phyloP scores from a whole-genome alignment of 345 rosid species.

The Adansonia digitata region DNA sequence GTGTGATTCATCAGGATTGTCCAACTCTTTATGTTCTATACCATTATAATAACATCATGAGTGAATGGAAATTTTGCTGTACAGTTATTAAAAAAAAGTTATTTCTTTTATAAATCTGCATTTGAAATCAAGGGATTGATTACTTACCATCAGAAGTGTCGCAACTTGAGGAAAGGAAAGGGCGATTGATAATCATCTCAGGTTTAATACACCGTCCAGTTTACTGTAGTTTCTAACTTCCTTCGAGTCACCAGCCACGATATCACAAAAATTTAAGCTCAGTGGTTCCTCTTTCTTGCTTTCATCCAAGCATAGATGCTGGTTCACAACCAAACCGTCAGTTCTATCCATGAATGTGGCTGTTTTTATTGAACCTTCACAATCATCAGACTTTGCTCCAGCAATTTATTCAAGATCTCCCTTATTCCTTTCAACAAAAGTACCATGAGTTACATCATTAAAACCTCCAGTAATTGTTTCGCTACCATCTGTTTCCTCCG shows the following conservation, averaged over 20 bases:
- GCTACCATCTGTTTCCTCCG: neutral
- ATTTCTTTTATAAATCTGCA: neutral
- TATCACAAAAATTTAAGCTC: neutral
- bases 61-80: neutral
- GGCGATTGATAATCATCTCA: neutral
- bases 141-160: slow-evolving; percentile 15
- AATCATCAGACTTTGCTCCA: neutral
- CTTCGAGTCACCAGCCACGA: neutral
- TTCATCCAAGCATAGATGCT: neutral
- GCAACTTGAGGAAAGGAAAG: neutral
- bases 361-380: neutral
- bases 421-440: slow-evolving; percentile 3
- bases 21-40: slow-evolving; percentile 11
- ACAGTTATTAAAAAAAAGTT: neutral
- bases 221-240: slow-evolving; percentile 3
- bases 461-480: neutral
- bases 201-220: neutral
- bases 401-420: neutral
- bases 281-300: slow-evolving; percentile 4
- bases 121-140: neutral
- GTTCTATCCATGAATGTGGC: neutral
- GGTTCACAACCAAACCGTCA: neutral
- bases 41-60: neutral
- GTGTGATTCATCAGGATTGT: slow-evolving; percentile 8
- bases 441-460: neutral